Base-by-base conservation (phyloP, 768 basidiomycete species). In the Amanita pallidorosea region DNA sequence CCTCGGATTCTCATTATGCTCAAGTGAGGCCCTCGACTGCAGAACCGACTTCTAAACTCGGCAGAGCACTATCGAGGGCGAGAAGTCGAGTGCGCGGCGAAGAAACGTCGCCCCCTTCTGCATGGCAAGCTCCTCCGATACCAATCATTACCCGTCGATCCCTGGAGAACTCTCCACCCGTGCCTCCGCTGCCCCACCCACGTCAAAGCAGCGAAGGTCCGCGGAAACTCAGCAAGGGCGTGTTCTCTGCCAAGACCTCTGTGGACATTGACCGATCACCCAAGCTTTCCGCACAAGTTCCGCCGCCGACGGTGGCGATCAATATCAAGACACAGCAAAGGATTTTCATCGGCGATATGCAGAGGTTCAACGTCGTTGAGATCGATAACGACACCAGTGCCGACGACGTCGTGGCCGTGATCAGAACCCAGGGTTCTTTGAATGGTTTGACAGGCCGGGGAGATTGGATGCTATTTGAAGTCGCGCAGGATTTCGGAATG, bases 401-500 rank as follows among this genome's bases (percentile, higher is more conserved):
- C 7, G 74, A 80, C 33, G 86, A 91, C 50, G 78, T 94, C 5
- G 65, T 95, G 49, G 68, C 74, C 11, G 68, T 78, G 59, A 71
- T 92, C 23, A 77, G 83, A 37, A 66, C 66, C 15, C 79, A 85
- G 60, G 88, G 86, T 9, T 75, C 79, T 50, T 64, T 95, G 40
- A 75, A 75, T 38, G 76, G 77, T 42, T 77, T 74, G 7, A 67
- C 65, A 2, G 78, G 77, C 1, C 70, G 65, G n/a, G 81, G 74
- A 4, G 82, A 79, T 5, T 96, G 90, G 88, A 91, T 93, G 76
- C 63, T 98, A 25, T 94, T 79, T 63, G 95, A 98, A 67, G 65
- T 94, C 25, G 88, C 88, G 31, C 85, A 89, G 55, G 88, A 93
- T 60, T 85, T 93, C 61, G 93, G 92, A 53, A 86, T 94, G 82